These are phyloP conservation scores for Fusarium sp. DNA, from an alignment of 2,329 filamentous ascomycete genomes.

Conservation along the genomic window DNA sequence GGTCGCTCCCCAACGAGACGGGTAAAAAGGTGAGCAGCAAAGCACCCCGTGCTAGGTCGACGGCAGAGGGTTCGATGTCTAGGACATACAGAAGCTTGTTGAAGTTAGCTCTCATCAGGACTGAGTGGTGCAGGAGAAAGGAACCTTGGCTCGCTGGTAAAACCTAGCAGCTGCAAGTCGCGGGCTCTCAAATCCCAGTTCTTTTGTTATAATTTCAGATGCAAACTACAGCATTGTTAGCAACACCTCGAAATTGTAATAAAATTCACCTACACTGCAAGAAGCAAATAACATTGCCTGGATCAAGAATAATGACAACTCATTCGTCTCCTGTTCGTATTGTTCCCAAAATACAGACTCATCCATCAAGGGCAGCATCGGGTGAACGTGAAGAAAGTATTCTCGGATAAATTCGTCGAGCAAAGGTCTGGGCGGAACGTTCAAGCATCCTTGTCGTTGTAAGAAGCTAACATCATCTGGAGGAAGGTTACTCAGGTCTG, in stretches of 20 bases:
- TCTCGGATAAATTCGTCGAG: background rate
- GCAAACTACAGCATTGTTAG: background rate
- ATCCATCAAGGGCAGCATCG: background rate
- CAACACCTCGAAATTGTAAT: background rate
- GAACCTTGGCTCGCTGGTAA: background rate
- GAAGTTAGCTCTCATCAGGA: background rate
- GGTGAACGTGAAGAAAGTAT: background rate
- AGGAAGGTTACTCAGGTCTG: background rate
- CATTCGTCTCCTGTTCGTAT: background rate
- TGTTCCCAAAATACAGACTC: background rate
- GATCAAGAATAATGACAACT: background rate
- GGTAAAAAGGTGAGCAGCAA: background rate
- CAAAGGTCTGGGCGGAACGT: background rate
- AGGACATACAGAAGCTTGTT: background rate
- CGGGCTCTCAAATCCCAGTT: background rate
- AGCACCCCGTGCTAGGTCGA: background rate
- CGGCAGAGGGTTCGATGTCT: background rate
- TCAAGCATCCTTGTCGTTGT: background rate
- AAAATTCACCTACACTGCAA: background rate
- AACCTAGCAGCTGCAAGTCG: background rate
- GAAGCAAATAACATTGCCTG: background rate
- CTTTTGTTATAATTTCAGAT: background rate
- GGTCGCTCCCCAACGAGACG: background rate
- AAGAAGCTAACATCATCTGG: background rate
- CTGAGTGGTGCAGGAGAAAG: fast-evolving